phyloP scores from a whole-genome alignment of 2,329 filamentous ascomycete genomes.

The Aspergillus fijiensis region DNA sequence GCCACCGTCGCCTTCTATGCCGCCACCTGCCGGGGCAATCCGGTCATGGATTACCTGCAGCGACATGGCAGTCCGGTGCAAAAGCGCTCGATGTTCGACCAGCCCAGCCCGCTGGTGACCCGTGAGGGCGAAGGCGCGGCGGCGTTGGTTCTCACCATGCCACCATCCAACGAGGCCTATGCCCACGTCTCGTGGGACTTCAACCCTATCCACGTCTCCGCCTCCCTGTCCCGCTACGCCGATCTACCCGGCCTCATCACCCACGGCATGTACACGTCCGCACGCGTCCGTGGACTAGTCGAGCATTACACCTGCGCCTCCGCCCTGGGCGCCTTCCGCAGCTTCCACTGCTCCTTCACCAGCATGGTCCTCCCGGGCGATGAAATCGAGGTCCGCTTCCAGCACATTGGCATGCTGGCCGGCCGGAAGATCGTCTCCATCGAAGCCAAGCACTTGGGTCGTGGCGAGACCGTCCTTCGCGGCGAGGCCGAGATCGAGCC shows the following conservation, averaged over 20 bases:
- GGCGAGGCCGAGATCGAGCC: constrained; percentile 65
- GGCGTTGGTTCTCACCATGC: background rate
- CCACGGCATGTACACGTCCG: constrained; percentile 97
- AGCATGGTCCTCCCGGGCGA: constrained; percentile 1
- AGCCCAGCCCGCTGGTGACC: background rate
- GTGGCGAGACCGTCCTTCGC: background rate
- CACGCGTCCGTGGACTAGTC: constrained; percentile 69
- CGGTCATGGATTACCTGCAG: constrained; percentile 9
- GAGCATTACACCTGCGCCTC: constrained; percentile 33
- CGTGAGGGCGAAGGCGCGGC: background rate
- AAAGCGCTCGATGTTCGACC: background rate
- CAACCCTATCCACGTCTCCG: constrained; percentile 97
- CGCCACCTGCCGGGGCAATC: constrained; percentile 2
- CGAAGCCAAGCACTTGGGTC: background rate
- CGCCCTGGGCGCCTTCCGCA: background rate
- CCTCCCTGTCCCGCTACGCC: constrained; percentile 88
- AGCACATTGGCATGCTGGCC: constrained; percentile 7
- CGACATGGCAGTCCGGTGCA: background rate
- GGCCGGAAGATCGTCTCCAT: constrained; percentile 3
- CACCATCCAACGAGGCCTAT: constrained; percentile 74
- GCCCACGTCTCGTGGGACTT: constrained; percentile 92
- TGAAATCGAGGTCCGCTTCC: constrained; percentile 1
- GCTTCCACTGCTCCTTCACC: background rate
- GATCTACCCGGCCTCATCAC: constrained; percentile 93
- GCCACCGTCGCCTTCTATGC: background rate